phyloP scores from a whole-genome alignment of 768 basidiomycete species.

The Calocybe gangraenosa region DNA sequence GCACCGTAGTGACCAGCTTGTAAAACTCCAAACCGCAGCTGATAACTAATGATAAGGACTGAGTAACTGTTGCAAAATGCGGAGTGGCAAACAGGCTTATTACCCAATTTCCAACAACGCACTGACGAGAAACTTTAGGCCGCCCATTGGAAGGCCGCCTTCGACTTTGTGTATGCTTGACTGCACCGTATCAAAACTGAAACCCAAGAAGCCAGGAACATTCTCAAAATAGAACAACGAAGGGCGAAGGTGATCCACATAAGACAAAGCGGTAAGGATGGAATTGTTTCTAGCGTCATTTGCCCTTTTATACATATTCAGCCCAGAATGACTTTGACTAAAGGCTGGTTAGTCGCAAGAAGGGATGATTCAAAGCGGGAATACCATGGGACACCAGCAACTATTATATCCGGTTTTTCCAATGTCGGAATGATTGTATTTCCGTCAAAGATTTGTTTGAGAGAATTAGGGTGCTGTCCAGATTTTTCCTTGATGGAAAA shows the following conservation, averaged over 20 bases:
- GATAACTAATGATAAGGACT: slow-evolving; percentile 35
- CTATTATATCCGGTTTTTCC: slow-evolving; percentile 42
- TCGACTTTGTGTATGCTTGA: slow-evolving; percentile 38
- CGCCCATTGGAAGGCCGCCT: slow-evolving; percentile 71
- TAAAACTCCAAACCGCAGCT: slow-evolving; percentile 44
- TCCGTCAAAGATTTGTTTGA: slow-evolving; percentile 35
- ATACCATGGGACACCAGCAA: slow-evolving; percentile 77
- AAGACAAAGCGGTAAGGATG: slow-evolving; percentile 57
- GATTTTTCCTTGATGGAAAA: slow-evolving; percentile 52
- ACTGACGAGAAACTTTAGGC: slow-evolving; percentile 61
- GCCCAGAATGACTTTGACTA: slow-evolving; percentile 69
- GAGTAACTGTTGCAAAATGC: no score
- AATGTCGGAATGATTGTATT: slow-evolving; percentile 13
- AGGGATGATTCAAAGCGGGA: slow-evolving; percentile 2
- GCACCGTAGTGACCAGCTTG: slow-evolving; percentile 56
- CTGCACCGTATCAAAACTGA: slow-evolving; percentile 37
- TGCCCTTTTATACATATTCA: slow-evolving; percentile 70
- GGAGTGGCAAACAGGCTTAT: slow-evolving; percentile 14
- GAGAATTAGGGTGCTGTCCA: slow-evolving; percentile 35
- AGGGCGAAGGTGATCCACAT: slow-evolving; percentile 42
- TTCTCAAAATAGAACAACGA: slow-evolving; percentile 47
- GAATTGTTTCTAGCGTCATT: slow-evolving; percentile 67
- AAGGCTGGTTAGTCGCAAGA: background rate
- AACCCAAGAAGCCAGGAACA: slow-evolving; percentile 47
- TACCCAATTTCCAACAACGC: slow-evolving; percentile 67